A percentile compares a stretch with the other conserved stretches of the same genome.
phyloP scores from a whole-genome alignment of 106 monocot genomes.

The Dioscorea zingiberensis region DNA sequence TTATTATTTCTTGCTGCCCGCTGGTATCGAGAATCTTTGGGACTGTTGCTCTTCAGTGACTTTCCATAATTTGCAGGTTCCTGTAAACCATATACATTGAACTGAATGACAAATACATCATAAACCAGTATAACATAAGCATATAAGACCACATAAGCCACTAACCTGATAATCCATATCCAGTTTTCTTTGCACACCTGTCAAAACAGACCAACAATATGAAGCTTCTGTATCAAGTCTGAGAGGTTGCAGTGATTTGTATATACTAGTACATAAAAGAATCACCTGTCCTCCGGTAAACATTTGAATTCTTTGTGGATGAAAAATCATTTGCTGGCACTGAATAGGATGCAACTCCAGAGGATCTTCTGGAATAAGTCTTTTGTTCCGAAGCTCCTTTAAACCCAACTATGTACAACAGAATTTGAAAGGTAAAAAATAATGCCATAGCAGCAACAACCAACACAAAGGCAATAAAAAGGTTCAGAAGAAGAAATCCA shows the following conservation, averaged over 20 bases:
- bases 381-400: conserved; percentile 42
- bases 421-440: not conserved
- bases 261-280: not conserved
- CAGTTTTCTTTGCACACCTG: conserved; percentile 52
- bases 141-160: no score
- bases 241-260: not conserved
- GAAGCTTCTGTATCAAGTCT: not conserved
- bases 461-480: not conserved
- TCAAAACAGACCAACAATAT: not conserved
- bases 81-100: no score
- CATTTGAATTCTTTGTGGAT: conserved; percentile 13
- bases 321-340: conserved; percentile 25
- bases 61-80: conserved; percentile 34
- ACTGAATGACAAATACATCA: no score
- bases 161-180: conserved; percentile 46
- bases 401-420: conserved; percentile 24
- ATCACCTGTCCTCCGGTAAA: conserved; percentile 23
- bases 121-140: no score
- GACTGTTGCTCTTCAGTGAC: conserved; percentile 36
- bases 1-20: conserved; percentile 34
- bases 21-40: conserved; percentile 27
- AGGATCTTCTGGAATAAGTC: conserved; percentile 31
- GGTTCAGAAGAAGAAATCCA: not conserved
- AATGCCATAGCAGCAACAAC: not conserved
- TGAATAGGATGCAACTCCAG: conserved; percentile 16